Evolutionary conservation across 768 basidiomycete genomes (phyloP), one percentile per base, ranked within the genome.

Genomic region (Kwoniella sp.): DNA sequence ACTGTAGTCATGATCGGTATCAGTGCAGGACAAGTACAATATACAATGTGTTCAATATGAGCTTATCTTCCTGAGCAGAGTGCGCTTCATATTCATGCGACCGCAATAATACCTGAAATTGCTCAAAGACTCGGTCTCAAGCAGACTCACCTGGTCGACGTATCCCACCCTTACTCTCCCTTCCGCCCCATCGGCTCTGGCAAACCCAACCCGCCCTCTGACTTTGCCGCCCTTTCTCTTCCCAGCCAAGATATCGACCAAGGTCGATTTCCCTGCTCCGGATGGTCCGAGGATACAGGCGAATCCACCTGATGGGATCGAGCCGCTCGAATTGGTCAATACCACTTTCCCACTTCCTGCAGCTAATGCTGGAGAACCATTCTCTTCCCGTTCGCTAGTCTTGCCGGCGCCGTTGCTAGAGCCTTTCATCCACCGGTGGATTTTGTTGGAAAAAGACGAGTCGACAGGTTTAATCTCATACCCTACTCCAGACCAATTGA

Each of bases 261-360:
- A 83, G 0, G 93, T 92, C 0, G 90, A 91, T 79, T 95, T 95
- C 47, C 92, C 92, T 19, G 92, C 91, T 59, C 92, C 93, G 69
- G 89, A 90, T 0, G 94, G 92, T 0, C 94, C 94, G 2, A 97
- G 84, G 59, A 96, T 86, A n/a, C 90, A 90, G 85, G 92, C 88
- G 83, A 96, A 87, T 65, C 90, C 85, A 10, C 94, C 92, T 0
- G 91, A 86, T 1, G 82, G 80, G n/a, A 95, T 85, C 10, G 80
- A 78, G 0, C 93, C 94, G 52, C 81, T 86, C 29, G 92, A 83
- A 44, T 82, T 81, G 72, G 91, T 87, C 44, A 97, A 81, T 17
- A 96, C 83, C 37, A 85, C 82, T 71, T 88, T 86, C 53, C 87
- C 86, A 63, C 85, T 82, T 7, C 48, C 25, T n/a, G n/a, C n/a